A percentile compares a stretch with the other conserved stretches of the same genome.
phyloP scores from a whole-genome alignment of 768 basidiomycete species.

The Calvatia gigantea region DNA sequence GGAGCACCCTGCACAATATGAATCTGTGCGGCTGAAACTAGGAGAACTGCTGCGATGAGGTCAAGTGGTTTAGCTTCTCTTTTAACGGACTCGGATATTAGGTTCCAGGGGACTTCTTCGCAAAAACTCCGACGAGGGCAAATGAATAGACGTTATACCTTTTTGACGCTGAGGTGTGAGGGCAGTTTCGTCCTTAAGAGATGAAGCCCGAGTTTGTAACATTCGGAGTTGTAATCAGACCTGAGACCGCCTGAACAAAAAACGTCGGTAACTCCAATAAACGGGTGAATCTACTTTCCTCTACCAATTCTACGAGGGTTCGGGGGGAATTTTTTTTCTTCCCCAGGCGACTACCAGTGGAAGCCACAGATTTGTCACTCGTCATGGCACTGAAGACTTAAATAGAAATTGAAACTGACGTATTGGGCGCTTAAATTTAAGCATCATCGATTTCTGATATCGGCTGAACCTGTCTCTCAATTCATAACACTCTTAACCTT shows the following conservation, averaged over 20 bases:
- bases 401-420: background rate
- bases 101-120: background rate
- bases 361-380: background rate
- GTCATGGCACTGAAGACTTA: background rate
- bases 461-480: background rate
- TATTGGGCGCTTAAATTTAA: background rate
- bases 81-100: too few relatives aligned
- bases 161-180: background rate
- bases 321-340: background rate
- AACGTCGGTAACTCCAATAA: too few relatives aligned
- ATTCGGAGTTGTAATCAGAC: background rate
- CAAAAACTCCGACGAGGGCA: background rate
- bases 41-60: background rate
- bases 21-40: background rate
- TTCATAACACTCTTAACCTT: background rate
- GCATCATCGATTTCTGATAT: background rate
- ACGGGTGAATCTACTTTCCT: too few relatives aligned
- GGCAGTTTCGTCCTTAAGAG: background rate
- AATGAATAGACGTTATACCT: too few relatives aligned
- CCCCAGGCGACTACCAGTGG: background rate
- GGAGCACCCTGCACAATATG: background rate
- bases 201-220: background rate
- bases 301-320: too few relatives aligned
- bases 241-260: too few relatives aligned
- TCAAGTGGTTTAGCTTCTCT: too few relatives aligned